Percentiles rank a stretch among this genome's conserved stretches.
These are phyloP conservation scores for Cocos nucifera DNA, from an alignment of 176 grass and related monocot genomes.

Conservation along the genomic window DNA sequence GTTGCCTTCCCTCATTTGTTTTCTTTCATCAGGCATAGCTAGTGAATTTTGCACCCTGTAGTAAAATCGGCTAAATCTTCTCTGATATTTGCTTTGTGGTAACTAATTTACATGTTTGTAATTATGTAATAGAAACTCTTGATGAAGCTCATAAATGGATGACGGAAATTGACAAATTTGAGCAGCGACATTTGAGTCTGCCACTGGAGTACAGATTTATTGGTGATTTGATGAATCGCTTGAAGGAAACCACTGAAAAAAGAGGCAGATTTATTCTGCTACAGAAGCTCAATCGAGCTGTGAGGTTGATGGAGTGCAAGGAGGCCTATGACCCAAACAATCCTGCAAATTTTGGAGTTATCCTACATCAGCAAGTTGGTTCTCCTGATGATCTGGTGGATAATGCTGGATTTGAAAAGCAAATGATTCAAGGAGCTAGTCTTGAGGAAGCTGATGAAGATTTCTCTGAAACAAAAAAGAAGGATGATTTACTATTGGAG, in stretches of 20 bases:
- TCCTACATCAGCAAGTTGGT: conserved; percentile 65
- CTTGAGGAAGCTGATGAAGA: conserved; percentile 43
- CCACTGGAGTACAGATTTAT: conserved; percentile 88
- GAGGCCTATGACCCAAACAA: conserved; percentile 78
- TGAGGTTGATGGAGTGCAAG: conserved; percentile 77
- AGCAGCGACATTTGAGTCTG: conserved; percentile 66
- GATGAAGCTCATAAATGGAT: conserved; percentile 82
- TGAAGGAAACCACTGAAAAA: conserved; percentile 51
- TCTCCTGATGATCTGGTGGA: conserved; percentile 60
- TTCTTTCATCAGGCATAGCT: too few species aligned
- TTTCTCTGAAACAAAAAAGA: conserved; percentile 63
- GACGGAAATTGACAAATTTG: conserved; percentile 73
- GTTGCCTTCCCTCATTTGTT: too few species aligned
- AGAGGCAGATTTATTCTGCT: conserved; percentile 81
- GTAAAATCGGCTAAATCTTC: too few species aligned
- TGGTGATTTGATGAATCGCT: conserved; percentile 73
- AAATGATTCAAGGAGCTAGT: conserved; percentile 49
- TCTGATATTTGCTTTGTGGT: not conserved
- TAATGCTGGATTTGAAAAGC: conserved; percentile 53
- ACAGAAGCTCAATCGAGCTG: conserved; percentile 70
- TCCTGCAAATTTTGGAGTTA: conserved; percentile 73
- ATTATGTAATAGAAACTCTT: conserved; percentile 44
- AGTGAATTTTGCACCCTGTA: too few species aligned
- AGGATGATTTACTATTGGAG: conserved; percentile 58
- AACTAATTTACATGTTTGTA: too few species aligned